These are phyloP conservation scores for Hemileccinum impolitum DNA, from an alignment of 768 basidiomycete genomes.

Conservation along the genomic window DNA sequence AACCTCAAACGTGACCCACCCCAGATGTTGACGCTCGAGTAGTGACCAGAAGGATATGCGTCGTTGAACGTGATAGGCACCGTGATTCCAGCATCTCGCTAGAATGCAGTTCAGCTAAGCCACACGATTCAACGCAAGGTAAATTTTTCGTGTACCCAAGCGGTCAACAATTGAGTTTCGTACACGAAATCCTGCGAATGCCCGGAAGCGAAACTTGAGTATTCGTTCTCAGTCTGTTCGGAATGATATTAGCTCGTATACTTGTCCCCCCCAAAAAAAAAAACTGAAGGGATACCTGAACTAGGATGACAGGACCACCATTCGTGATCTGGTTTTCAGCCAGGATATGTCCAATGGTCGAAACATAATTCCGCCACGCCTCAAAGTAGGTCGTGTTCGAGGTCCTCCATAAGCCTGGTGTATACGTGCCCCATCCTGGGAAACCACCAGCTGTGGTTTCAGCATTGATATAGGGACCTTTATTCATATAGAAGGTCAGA, in stretches of 20 bases:
- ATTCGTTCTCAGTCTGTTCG: slow-evolving; percentile 53
- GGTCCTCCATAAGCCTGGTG: slow-evolving; percentile 46
- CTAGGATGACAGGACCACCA: slow-evolving; percentile 53
- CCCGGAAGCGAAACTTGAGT: slow-evolving; percentile 35
- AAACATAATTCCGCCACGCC: slow-evolving; percentile 59
- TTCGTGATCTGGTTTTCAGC: slow-evolving; percentile 55
- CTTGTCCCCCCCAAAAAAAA: too few relatives aligned
- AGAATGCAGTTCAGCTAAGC: slow-evolving; percentile 4
- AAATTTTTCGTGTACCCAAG: slow-evolving; percentile 16
- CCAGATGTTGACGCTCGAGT: slow-evolving; percentile 46
- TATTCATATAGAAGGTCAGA: background rate
- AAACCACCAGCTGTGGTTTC: slow-evolving; percentile 41
- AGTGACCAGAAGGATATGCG: slow-evolving; percentile 45
- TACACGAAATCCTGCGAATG: slow-evolving; percentile 41
- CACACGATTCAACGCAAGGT: background rate
- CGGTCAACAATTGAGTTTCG: slow-evolving; percentile 35
- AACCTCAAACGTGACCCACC: slow-evolving; percentile 27
- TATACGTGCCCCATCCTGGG: slow-evolving; percentile 58
- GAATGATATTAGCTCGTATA: background rate
- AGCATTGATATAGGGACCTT: slow-evolving; percentile 29
- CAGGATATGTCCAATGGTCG: slow-evolving; percentile 45
- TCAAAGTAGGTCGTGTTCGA: slow-evolving; percentile 43
- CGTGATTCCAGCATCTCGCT: slow-evolving; percentile 43
- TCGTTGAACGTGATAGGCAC: slow-evolving; percentile 50
- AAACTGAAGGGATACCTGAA: slow-evolving; percentile 14